Evolutionary conservation across 23 red algal genomes (phyloP), one percentile per base, ranked within the genome.

Genomic region (Chondrus crispus): DNA sequence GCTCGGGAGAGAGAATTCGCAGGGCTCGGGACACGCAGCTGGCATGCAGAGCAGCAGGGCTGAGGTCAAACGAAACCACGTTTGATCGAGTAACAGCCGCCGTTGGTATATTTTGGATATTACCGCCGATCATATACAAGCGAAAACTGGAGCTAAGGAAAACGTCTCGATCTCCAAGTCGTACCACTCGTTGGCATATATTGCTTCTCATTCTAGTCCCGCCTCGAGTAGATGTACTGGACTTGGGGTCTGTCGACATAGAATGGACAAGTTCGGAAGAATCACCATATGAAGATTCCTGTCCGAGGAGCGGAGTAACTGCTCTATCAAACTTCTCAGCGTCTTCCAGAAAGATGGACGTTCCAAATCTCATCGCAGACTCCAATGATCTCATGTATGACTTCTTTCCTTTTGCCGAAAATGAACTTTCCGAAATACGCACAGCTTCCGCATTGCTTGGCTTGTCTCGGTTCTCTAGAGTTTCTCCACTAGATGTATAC

Each of bases 341-440:
- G 60, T 88, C 92, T 2, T 94, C 92, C n/a, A 94, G 46, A 76
- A 88, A 37, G 16, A 87, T 62, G 19, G 45, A 44, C 22, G 92
- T 94, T 46, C 92, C 92, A 81, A 94, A 94, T 8, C 92, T 66
- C 54, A 88, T 82, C 5, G 92, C 92, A 58, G 92, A 87, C 71
- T 94, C 92, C 11, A 94, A 44, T 44, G 69, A 69, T 70, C 92
- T 60, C 82, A 94, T 69, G 43, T 88, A 94, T 10, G 92, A 88
- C 51, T 87, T 94, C 32, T 88, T 88, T 13, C 82, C 83, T 14
- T 69, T 80, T 2, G 82, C 66, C n/a, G 69, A 44, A 32, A 81
- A 87, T 24, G 72, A 68, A 19, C 36, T 82, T 10, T 82, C 69
- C 8, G 74, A 57, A 74, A 87, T 80, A n/a, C 83, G 33, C 16